phyloP scores from a whole-genome alignment of 1,284 basidiomycete species.

The Austropuccinia psidii region DNA sequence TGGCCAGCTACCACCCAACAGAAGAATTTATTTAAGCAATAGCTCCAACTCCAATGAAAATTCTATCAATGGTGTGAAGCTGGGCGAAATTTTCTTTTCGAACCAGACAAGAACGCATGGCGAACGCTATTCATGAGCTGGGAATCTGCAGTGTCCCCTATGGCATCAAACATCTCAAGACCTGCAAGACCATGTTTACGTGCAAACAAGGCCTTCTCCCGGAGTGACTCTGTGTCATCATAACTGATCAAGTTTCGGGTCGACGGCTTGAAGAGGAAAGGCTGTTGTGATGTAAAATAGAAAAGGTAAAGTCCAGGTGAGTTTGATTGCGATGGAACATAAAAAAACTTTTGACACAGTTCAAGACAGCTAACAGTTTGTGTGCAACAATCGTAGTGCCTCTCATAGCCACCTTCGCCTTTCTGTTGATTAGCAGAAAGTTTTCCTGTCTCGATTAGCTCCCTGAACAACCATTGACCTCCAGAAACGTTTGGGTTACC shows the following conservation, averaged over 20 bases:
- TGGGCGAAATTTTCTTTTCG: no score
- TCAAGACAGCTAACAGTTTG: constrained; percentile 22
- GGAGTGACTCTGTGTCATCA: constrained; percentile 16
- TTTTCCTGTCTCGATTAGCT: constrained; percentile 15
- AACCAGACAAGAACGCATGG: no score
- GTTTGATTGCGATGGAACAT: no score
- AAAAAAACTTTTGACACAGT: no score
- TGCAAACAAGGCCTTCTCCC: constrained; percentile 18
- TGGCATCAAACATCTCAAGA: constrained; percentile 32
- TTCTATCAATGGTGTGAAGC: no score
- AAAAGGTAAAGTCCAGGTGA: no score
- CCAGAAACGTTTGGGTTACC: constrained; percentile 2
- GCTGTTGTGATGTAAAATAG: not conserved
- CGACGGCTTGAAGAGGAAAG: constrained; percentile 32
- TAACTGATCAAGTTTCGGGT: constrained; percentile 25
- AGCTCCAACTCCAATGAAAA: no score
- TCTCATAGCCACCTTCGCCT: constrained; percentile 16
- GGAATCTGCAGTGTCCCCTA: constrained; percentile 11
- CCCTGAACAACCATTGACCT: constrained; percentile 29
- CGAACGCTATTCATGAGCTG: constrained; percentile 10
- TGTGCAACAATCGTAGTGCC: constrained; percentile 22
- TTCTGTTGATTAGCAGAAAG: constrained; percentile 18
- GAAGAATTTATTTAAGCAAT: no score
- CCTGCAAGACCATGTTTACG: constrained; percentile 9
- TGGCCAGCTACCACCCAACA: no score